These are phyloP conservation scores for Pyronema domesticum DNA, from an alignment of 495 filamentous ascomycete genomes.

Conservation along the genomic window DNA sequence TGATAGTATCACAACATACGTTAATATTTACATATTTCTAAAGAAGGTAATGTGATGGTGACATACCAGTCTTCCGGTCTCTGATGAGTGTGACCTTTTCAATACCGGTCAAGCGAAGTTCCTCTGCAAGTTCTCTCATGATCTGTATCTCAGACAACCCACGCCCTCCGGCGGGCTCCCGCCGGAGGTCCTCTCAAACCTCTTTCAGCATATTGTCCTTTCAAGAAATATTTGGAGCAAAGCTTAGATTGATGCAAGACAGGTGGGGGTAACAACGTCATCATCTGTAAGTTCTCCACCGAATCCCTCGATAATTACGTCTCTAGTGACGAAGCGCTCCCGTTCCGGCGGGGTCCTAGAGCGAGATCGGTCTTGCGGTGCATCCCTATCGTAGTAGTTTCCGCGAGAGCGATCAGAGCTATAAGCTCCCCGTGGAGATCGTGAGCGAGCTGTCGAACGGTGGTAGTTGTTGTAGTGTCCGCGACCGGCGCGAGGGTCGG, in stretches of 20 bases:
- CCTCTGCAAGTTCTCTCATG: constrained; percentile 40
- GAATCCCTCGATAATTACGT: constrained; percentile 25
- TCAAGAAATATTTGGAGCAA: constrained; percentile 11
- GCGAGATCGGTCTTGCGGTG: constrained; percentile 17
- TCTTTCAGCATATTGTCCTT: constrained; percentile 24
- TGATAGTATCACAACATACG: constrained; percentile 18
- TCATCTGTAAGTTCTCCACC: constrained; percentile 24
- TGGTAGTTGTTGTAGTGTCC: constrained; percentile 10
- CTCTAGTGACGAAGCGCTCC: constrained; percentile 18
- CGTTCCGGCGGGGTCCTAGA: constrained; percentile 19
- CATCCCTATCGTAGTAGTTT: constrained; percentile 20
- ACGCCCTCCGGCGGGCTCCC: background rate
- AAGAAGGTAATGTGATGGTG: background rate
- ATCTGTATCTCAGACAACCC: constrained; percentile 33
- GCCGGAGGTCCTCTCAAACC: constrained; percentile 6
- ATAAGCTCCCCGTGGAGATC: constrained; percentile 15
- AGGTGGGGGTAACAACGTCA: constrained; percentile 26
- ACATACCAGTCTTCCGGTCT: constrained; percentile 44
- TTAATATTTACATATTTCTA: background rate
- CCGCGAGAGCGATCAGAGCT: constrained; percentile 11
- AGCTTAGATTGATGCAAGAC: constrained; percentile 11
- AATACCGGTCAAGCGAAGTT: constrained; percentile 39
- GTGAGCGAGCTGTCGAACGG: constrained; percentile 1
- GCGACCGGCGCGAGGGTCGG: constrained; percentile 6
- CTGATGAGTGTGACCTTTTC: constrained; percentile 50